Conservation (phyloP, 164 flowering plant genomes). For the Macadamia integrifolia region DNA sequence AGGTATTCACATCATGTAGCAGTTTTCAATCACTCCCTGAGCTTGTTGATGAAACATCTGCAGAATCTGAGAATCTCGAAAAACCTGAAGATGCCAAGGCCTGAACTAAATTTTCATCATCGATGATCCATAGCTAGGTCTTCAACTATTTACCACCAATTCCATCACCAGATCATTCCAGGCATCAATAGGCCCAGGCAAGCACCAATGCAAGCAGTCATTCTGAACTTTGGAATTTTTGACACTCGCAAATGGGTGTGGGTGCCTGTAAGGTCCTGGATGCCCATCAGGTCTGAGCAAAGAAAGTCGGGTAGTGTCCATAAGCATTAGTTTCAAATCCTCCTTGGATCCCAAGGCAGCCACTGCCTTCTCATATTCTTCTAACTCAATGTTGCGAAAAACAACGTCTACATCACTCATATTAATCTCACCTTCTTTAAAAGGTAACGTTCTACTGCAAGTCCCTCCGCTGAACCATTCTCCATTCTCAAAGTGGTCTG, state of each 20-base stretch:
- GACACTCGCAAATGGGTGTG: conserved; percentile 58
- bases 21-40: not conserved
- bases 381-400: conserved; percentile 53
- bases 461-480: conserved; percentile 88
- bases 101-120: not conserved
- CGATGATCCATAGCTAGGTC: not conserved
- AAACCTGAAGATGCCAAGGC: not conserved
- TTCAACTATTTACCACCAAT: conserved; percentile 38
- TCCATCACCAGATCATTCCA: conserved; percentile 82
- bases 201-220: conserved; percentile 94
- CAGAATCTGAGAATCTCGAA: not conserved
- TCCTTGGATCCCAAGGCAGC: conserved; percentile 29
- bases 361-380: conserved; percentile 49
- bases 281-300: conserved; percentile 84
- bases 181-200: conserved; percentile 84
- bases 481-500: conserved; percentile 90
- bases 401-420: conserved; percentile 34
- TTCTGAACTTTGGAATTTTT: conserved; percentile 40
- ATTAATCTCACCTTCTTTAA: conserved; percentile 56
- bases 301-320: conserved; percentile 52
- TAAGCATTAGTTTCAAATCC: conserved; percentile 53
- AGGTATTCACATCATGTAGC: not conserved
- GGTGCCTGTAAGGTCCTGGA: conserved; percentile 74
- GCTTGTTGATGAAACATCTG: not conserved
- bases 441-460: conserved; percentile 54